A percentile compares a stretch with the other conserved stretches of the same genome.
Evolutionary conservation across 768 basidiomycete species (phyloP).

Genomic region (Podaxis rugospora): DNA sequence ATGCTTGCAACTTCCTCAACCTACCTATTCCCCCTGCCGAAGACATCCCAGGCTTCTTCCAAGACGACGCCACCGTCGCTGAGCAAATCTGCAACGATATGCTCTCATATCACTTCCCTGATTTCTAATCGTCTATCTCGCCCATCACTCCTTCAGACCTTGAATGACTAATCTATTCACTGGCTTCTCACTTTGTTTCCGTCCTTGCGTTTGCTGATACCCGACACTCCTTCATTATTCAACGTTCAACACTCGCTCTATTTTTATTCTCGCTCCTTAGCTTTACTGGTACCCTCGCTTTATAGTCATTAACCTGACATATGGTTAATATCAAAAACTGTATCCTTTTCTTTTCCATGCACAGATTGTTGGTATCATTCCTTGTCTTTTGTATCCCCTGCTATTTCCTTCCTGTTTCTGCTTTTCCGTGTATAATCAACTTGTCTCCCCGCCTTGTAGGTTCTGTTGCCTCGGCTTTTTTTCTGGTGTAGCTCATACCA

Average conservation of each 20-base stretch:
- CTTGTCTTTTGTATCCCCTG: neutral
- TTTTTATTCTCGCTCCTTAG: constrained; percentile 4
- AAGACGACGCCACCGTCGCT: constrained; percentile 54
- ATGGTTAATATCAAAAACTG: constrained; percentile 10
- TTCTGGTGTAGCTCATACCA: constrained; percentile 12
- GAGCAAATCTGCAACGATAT: constrained; percentile 65
- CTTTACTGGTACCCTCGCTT: neutral
- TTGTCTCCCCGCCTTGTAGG: constrained; percentile 1
- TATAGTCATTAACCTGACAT: constrained; percentile 9
- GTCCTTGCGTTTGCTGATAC: neutral
- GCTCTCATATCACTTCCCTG: constrained; percentile 66
- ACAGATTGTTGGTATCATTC: neutral
- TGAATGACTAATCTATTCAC: neutral
- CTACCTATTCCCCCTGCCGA: constrained; percentile 72
- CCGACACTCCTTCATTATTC: constrained; percentile 8
- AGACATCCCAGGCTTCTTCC: constrained; percentile 75
- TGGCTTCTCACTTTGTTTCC: neutral
- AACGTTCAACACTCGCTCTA: constrained; percentile 3
- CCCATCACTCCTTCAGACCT: neutral
- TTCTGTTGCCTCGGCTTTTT: constrained; percentile 5
- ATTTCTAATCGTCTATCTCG: constrained; percentile 47
- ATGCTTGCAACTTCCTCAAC: constrained; percentile 83
- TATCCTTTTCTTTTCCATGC: neutral
- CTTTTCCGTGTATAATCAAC: constrained; percentile 10
- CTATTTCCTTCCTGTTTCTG: constrained; percentile 3